Conservation (phyloP, 495 filamentous ascomycete genomes). For the Annulohypoxylon nitens region DNA sequence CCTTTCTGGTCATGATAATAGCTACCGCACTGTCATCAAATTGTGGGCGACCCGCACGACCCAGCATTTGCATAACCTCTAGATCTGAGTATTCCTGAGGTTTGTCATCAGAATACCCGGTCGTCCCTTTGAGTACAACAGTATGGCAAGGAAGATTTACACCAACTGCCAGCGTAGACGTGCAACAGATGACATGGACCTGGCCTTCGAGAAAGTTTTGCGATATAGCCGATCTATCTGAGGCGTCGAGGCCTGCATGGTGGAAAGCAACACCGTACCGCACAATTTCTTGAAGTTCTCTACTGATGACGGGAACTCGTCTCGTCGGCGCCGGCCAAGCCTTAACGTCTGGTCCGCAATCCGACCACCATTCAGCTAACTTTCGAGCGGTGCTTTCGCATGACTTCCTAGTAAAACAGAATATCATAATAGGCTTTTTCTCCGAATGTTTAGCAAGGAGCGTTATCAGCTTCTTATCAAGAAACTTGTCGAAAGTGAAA, state of each 20-base stretch:
- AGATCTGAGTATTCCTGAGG: slow-evolving; percentile 87
- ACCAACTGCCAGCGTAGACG: slow-evolving; percentile 92
- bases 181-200: slow-evolving; percentile 93
- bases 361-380: slow-evolving; percentile 76
- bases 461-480: slow-evolving; percentile 78
- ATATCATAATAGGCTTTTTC: slow-evolving; percentile 90
- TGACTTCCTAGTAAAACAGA: slow-evolving; percentile 88
- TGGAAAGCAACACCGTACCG: slow-evolving; percentile 89
- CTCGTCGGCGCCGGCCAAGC: slow-evolving; percentile 76
- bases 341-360: slow-evolving; percentile 66
- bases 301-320: slow-evolving; percentile 65
- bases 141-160: slow-evolving; percentile 95
- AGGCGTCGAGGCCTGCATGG: slow-evolving; percentile 83
- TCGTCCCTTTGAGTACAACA: slow-evolving; percentile 92
- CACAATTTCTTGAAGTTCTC: slow-evolving; percentile 74
- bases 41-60: slow-evolving; percentile 91
- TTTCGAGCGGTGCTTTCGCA: slow-evolving; percentile 79
- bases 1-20: slow-evolving; percentile 83
- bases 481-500: slow-evolving; percentile 85
- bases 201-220: slow-evolving; percentile 79
- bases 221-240: slow-evolving; percentile 80
- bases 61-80: slow-evolving; percentile 98
- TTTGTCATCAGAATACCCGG: slow-evolving; percentile 73
- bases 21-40: slow-evolving; percentile 89
- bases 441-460: slow-evolving; percentile 82